Conservation (phyloP, 2,329 filamentous ascomycete species). For the Pseudogymnoascus sp. region DNA sequence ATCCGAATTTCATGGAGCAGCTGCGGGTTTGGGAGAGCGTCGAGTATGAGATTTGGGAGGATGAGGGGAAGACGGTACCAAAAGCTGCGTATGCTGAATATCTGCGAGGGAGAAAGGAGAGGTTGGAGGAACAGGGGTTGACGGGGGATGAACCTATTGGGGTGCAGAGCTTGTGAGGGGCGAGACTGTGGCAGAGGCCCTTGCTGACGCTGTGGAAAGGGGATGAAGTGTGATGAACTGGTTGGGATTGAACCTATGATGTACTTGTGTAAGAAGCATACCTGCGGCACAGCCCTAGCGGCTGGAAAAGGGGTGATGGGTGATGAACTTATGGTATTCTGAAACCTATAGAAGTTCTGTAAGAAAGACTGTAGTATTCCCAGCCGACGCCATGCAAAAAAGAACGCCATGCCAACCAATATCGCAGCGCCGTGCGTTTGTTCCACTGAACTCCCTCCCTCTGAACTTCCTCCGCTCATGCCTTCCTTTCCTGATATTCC, state of each 20-base stretch:
- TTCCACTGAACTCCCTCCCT: neutral
- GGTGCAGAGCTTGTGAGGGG: neutral
- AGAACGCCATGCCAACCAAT: neutral
- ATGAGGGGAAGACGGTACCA: slow-evolving; percentile 14
- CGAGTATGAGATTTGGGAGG: slow-evolving; percentile 27
- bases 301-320: neutral
- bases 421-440: neutral
- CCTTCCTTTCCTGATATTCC: neutral
- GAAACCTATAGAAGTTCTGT: neutral
- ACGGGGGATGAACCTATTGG: neutral
- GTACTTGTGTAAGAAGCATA: neutral
- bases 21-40: slow-evolving; percentile 28
- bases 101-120: neutral
- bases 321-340: neutral
- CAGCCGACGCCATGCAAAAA: neutral
- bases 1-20: slow-evolving; percentile 29
- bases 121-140: neutral
- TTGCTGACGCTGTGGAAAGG: neutral
- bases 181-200: neutral
- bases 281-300: too few species aligned
- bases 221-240: neutral
- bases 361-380: neutral
- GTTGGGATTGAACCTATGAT: neutral
- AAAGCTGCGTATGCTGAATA: neutral
- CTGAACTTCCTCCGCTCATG: neutral